Conservation (phyloP, 2,329 filamentous ascomycete genomes). For the Aureobasidium sp. region DNA sequence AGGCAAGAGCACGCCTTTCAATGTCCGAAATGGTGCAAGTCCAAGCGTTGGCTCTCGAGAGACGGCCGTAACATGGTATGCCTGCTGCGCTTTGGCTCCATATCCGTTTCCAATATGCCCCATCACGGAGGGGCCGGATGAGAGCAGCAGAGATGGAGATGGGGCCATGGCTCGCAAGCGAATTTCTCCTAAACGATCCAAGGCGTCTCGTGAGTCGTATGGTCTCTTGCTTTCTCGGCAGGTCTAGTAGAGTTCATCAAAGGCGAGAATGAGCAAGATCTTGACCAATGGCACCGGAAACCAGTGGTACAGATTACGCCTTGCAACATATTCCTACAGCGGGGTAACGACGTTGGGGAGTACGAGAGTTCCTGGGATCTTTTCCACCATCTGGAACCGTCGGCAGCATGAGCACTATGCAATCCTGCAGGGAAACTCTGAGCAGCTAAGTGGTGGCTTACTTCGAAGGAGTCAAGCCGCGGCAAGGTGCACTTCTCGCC, state of each 20-base stretch:
- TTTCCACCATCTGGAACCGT: neutral
- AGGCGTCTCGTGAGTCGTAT: neutral
- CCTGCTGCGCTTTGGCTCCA: neutral
- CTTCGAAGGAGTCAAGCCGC: neutral
- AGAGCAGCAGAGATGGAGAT: neutral
- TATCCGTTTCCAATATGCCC: neutral
- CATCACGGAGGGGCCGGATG: neutral
- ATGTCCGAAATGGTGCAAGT: neutral
- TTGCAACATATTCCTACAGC: neutral
- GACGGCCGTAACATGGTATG: neutral
- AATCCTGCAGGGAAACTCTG: conserved; percentile 4
- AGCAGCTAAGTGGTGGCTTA: neutral
- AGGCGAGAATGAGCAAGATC: neutral
- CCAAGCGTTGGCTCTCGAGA: neutral
- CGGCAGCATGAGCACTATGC: conserved; percentile 1
- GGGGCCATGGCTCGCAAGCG: neutral
- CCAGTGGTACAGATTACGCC: neutral
- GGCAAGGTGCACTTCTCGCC: neutral
- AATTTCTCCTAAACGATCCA: neutral
- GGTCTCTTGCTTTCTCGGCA: neutral
- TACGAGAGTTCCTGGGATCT: neutral
- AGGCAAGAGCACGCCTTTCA: neutral
- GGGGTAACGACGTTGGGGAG: conserved; percentile 7
- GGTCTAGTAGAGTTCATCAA: neutral
- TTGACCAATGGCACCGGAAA: neutral